Percentiles rank a stretch among this genome's conserved stretches.
Conservation (phyloP, 192 early-diverging fungal species). For the Coemansia sp. region DNA sequence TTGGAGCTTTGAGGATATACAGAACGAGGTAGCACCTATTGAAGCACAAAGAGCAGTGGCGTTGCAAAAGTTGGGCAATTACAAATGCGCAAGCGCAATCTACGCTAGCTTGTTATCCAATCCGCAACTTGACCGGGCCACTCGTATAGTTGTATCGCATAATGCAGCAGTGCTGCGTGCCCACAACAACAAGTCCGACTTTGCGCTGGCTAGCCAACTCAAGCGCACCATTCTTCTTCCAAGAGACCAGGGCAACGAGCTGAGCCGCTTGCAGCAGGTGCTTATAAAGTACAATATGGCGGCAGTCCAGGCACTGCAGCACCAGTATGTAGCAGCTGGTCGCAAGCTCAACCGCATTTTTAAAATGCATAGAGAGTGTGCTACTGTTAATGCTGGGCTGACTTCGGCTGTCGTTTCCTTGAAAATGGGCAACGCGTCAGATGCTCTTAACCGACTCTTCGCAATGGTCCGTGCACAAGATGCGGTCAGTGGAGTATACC, state of each 20-base stretch:
- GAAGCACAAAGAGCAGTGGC: constrained; percentile 41
- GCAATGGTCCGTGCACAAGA: constrained; percentile 14
- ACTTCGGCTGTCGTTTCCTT: constrained; percentile 35
- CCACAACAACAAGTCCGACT: not conserved
- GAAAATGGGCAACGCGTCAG: constrained; percentile 3
- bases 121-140: constrained; percentile 11
- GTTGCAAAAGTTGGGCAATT: constrained; percentile 20
- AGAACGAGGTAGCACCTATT: constrained; percentile 32
- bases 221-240: constrained; percentile 39
- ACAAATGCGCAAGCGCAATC: constrained; percentile 11
- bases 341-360: constrained; percentile 21
- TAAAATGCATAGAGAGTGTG: constrained; percentile 9
- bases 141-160: constrained; percentile 28
- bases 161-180: constrained; percentile 15
- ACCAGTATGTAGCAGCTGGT: constrained; percentile 24
- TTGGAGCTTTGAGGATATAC: constrained; percentile 35
- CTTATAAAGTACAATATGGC: constrained; percentile 50
- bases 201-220: not conserved
- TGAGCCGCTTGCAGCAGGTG: constrained; percentile 30
- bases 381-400: constrained; percentile 13
- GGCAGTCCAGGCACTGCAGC: constrained; percentile 22
- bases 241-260: constrained; percentile 7
- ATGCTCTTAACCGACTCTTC: constrained; percentile 33
- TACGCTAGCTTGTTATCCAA: constrained; percentile 20
- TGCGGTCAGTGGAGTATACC: constrained; percentile 10